Conservation (phyloP, 768 basidiomycete species). For the Collybia mongolica region DNA sequence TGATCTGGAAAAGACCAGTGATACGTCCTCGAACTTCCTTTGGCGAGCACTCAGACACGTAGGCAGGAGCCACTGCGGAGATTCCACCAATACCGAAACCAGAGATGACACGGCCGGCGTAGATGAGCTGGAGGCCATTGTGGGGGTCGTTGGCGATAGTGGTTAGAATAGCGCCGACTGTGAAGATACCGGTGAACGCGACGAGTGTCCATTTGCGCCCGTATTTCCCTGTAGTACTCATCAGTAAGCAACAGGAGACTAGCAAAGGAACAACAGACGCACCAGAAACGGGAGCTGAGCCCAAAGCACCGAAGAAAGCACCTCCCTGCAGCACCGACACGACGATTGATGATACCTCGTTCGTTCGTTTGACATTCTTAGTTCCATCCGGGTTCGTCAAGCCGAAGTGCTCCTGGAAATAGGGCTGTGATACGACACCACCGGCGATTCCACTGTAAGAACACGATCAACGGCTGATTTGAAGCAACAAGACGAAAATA, state of each 20-base stretch:
- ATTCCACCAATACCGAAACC: slow-evolving; percentile 84
- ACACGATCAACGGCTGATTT: background rate
- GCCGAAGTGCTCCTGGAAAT: slow-evolving; percentile 66
- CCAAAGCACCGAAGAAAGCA: slow-evolving; percentile 85
- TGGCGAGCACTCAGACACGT: slow-evolving; percentile 84
- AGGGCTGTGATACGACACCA: slow-evolving; percentile 45
- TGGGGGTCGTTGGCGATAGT: slow-evolving; percentile 56
- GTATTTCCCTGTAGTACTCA: slow-evolving; percentile 42
- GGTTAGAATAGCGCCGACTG: slow-evolving; percentile 71
- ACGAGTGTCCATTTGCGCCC: slow-evolving; percentile 69
- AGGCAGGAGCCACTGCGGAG: slow-evolving; percentile 81
- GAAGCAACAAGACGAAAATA: background rate
- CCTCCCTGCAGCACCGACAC: slow-evolving; percentile 88
- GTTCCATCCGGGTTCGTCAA: slow-evolving; percentile 45
- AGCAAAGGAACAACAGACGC: slow-evolving; percentile 15
- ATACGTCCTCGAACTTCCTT: slow-evolving; percentile 86
- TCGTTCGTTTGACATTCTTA: slow-evolving; percentile 31
- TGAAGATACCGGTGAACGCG: slow-evolving; percentile 60
- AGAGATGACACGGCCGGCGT: slow-evolving; percentile 76
- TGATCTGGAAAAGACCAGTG: slow-evolving; percentile 84
- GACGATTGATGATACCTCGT: slow-evolving; percentile 74
- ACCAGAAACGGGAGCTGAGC: slow-evolving; percentile 71
- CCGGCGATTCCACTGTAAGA: slow-evolving; percentile 18
- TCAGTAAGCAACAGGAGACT: background rate
- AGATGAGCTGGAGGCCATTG: slow-evolving; percentile 67